phyloP scores from a whole-genome alignment of 1,284 basidiomycete genomes.

The Cutaneotrichosporon sp. region DNA sequence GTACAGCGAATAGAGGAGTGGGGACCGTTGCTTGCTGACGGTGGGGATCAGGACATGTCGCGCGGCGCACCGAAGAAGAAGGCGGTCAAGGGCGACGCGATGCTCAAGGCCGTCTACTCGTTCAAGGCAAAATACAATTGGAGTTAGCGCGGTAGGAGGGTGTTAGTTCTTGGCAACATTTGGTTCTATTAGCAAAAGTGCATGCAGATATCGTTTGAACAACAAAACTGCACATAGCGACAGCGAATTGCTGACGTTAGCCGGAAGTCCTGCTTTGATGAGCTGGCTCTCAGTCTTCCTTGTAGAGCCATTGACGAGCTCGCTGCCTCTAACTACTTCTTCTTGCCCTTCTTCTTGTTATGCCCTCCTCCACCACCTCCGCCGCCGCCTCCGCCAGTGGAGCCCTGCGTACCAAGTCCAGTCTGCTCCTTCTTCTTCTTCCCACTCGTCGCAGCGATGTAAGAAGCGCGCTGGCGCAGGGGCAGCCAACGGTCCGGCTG shows the following conservation, averaged over 20 bases:
- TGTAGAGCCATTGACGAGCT: too few species aligned
- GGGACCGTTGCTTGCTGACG: constrained; percentile 13
- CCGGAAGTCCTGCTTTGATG: too few species aligned
- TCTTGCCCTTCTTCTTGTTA: constrained; percentile 21
- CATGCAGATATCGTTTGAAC: too few species aligned
- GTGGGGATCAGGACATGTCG: constrained; percentile 1
- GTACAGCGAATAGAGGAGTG: constrained; percentile 26
- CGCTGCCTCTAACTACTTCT: constrained; percentile 9
- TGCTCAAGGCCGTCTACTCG: constrained; percentile 28
- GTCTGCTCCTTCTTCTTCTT: constrained; percentile 47
- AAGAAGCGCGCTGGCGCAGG: constrained; percentile 38
- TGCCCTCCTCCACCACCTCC: constrained; percentile 6
- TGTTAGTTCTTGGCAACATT: too few species aligned
- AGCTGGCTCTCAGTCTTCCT: too few species aligned
- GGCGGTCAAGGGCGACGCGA: constrained; percentile 33
- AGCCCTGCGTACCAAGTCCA: constrained; percentile 16
- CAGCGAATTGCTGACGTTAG: too few species aligned
- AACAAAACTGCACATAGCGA: too few species aligned
- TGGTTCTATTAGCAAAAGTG: background rate
- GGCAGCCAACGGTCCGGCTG: constrained; percentile 49
- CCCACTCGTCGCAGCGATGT: constrained; percentile 27
- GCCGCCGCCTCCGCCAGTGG: constrained; percentile 2
- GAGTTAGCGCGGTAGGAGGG: too few species aligned
- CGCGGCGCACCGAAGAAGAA: constrained; percentile 28
- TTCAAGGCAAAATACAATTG: constrained; percentile 11